A percentile compares a stretch with the other conserved stretches of the same genome.
Evolutionary conservation across 2,329 filamentous ascomycete genomes (phyloP).

Genomic region (Exophiala sp.): DNA sequence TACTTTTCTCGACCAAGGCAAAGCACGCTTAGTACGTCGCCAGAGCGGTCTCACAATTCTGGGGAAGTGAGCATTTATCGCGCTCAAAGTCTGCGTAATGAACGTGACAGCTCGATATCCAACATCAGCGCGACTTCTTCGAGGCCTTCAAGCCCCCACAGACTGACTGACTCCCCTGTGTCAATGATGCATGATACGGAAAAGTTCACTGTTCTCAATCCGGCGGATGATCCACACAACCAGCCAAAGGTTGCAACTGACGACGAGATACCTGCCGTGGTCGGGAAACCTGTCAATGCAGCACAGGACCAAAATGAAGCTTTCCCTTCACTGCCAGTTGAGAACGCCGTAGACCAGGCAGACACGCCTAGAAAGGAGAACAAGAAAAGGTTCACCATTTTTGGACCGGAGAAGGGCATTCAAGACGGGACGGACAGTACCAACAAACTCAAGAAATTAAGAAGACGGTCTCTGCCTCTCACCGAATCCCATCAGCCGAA

Average conservation of each 20-base stretch:
- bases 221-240: conserved; percentile 22
- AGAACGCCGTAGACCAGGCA: neutral
- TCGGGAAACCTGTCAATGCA: neutral
- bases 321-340: neutral
- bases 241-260: conserved; percentile 18
- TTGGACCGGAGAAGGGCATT: conserved; percentile 14
- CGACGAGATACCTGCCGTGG: conserved; percentile 8
- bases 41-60: conserved; percentile 14
- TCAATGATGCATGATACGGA: conserved; percentile 22
- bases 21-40: conserved; percentile 23
- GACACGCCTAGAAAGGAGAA: conserved; percentile 22
- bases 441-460: conserved; percentile 15
- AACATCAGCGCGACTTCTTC: conserved; percentile 15
- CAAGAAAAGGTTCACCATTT: conserved; percentile 19
- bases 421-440: conserved; percentile 6
- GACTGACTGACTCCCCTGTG: conserved; percentile 25
- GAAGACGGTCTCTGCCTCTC: conserved; percentile 18
- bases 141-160: conserved; percentile 19
- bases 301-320: neutral
- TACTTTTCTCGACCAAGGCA: conserved; percentile 28
- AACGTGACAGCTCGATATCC: conserved; percentile 15
- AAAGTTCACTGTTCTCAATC: conserved; percentile 17
- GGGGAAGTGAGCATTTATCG: conserved; percentile 7
- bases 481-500: neutral
- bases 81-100: conserved; percentile 11